phyloP scores from a whole-genome alignment of 495 filamentous ascomycete genomes.

The Endocarpon pusillum region DNA sequence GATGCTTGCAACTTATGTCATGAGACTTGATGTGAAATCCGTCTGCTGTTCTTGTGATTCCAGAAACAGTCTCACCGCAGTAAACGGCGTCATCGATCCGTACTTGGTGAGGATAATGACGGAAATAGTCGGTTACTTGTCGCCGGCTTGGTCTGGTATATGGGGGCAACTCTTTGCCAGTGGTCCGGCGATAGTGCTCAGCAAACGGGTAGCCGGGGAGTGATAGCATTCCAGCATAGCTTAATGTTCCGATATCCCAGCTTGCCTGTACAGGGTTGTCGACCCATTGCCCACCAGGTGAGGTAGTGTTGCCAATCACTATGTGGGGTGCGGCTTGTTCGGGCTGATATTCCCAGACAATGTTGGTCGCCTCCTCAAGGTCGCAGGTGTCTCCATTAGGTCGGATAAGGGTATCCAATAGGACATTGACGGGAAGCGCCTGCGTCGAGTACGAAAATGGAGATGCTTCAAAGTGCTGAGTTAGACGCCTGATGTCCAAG shows the following conservation, averaged over 20 bases:
- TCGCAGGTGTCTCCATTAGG: constrained; percentile 45
- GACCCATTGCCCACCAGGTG: constrained; percentile 47
- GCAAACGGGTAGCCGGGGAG: constrained; percentile 45
- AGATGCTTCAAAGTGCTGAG: constrained; percentile 44
- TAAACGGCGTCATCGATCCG: constrained; percentile 35
- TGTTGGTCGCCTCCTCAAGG: constrained; percentile 27
- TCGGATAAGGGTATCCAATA: constrained; percentile 47
- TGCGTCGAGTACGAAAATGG: constrained; percentile 46
- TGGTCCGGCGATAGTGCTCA: constrained; percentile 28
- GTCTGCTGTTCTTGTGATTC: constrained; percentile 25
- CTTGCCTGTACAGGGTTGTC: constrained; percentile 36
- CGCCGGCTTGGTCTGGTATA: constrained; percentile 40
- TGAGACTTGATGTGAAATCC: constrained; percentile 39
- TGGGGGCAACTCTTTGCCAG: constrained; percentile 28
- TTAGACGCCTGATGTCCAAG: constrained; percentile 29
- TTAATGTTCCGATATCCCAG: constrained; percentile 41
- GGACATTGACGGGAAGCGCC: constrained; percentile 44
- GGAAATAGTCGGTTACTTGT: constrained; percentile 42
- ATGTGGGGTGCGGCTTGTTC: constrained; percentile 37
- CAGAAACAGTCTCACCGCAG: constrained; percentile 23
- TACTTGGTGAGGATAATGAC: constrained; percentile 35
- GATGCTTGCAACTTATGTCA: constrained; percentile 36
- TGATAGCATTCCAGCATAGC: constrained; percentile 51
- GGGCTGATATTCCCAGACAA: constrained; percentile 38
- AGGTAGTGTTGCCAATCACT: constrained; percentile 35